Conservation (phyloP, 2,329 filamentous ascomycete genomes). For the Aspergillus phoenicis region DNA sequence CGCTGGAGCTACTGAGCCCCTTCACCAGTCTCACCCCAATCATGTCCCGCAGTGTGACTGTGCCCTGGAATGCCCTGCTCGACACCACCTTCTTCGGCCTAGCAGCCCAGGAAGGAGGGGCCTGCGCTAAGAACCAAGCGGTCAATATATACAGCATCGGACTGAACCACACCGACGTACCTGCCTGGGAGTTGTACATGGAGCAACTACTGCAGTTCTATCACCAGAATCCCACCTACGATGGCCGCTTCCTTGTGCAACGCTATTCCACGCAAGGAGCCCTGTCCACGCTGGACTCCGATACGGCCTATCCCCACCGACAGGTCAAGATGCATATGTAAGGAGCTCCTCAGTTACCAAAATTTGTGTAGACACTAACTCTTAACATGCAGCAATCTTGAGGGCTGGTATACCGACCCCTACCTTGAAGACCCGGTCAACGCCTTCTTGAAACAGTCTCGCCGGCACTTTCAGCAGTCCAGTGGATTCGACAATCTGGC, state of each 20-base stretch:
- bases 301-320: background rate
- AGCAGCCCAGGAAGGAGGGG: background rate
- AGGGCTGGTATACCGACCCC: background rate
- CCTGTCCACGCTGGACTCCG: background rate
- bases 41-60: background rate
- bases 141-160: background rate
- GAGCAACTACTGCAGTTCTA: background rate
- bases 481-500: background rate
- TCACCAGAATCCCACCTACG: background rate
- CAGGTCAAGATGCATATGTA: background rate
- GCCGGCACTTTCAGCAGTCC: background rate
- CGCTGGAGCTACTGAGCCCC: background rate
- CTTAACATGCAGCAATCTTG: background rate
- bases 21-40: background rate
- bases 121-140: background rate
- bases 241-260: background rate
- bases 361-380: background rate
- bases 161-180: background rate
- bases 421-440: background rate
- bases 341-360: background rate
- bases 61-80: background rate
- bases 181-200: background rate
- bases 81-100: background rate
- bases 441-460: background rate
- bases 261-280: background rate